Conservation (phyloP, 2,329 filamentous ascomycete genomes). For the Fusarium torreyae region DNA sequence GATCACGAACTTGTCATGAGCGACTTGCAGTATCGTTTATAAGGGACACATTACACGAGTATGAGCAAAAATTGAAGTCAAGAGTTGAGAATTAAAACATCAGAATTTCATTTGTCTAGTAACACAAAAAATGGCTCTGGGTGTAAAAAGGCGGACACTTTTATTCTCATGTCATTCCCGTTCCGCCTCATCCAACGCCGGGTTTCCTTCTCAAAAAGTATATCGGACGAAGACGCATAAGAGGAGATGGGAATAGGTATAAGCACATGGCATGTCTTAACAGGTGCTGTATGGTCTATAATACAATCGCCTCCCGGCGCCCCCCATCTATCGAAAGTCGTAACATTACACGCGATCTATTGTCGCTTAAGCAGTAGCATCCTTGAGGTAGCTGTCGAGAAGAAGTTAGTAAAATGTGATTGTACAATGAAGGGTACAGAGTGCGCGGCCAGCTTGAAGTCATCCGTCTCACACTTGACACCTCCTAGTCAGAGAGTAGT, state of each 20-base stretch:
- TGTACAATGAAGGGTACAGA: not conserved
- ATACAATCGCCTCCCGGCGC: slow-evolving; percentile 55
- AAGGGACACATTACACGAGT: not conserved
- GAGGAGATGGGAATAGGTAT: slow-evolving; percentile 55
- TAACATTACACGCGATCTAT: slow-evolving; percentile 55
- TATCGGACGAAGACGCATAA: slow-evolving; percentile 46
- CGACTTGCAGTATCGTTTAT: not conserved
- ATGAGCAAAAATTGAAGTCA: not conserved
- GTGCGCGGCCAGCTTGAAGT: not conserved
- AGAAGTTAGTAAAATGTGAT: slow-evolving; percentile 44
- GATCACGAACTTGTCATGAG: slow-evolving; percentile 16
- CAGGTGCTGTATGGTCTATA: slow-evolving; percentile 56
- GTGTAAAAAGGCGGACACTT: slow-evolving; percentile 34
- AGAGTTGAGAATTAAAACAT: slow-evolving; percentile 17
- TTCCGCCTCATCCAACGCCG: slow-evolving; percentile 45
- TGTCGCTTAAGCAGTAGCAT: slow-evolving; percentile 76
- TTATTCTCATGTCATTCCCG: slow-evolving; percentile 27
- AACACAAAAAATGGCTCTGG: slow-evolving; percentile 27
- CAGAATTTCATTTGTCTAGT: slow-evolving; percentile 24
- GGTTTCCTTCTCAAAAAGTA: slow-evolving; percentile 34
- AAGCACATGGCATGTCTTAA: slow-evolving; percentile 53
- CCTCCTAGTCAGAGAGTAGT: not conserved
- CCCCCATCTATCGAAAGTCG: slow-evolving; percentile 56
- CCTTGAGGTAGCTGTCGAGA: slow-evolving; percentile 73
- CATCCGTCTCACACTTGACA: not conserved